Base-by-base conservation (phyloP, 1,139 yeast species). In the Sugiyamaella grinbergsii region DNA sequence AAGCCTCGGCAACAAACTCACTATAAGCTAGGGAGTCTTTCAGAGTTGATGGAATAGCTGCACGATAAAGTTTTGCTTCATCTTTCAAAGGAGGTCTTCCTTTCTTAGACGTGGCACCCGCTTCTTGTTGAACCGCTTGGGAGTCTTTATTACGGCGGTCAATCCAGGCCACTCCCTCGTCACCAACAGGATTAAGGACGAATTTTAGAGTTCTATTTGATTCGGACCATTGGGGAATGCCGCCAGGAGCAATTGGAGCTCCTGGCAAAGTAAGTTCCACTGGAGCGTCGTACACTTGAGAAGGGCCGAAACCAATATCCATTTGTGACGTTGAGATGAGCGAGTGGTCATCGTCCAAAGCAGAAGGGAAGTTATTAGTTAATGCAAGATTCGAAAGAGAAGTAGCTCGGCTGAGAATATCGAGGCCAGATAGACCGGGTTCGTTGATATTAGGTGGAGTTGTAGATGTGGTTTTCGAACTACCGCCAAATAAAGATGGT, bases 141-240 rank as follows among this genome's bases (percentile, higher is more conserved):
- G 13, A 19, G 4, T 41, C 45, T 32, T 58, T 54, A 13, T 58
- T 23, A 22, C 63, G 63, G 28, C 68, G 65, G 1, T 72, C 63
- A 19, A 76, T 65, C 62, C 72, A 73, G 16, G 75, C 72, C 55
- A 69, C 67, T 22, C 76, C 74, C 39, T 71, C 72, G 15, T 67
- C 62, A 3, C 71, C 62, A 15, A 72, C 64, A 2, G 79, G 75
- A 47, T 70, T 71, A 43, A 76, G 52, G 49, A 68, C 66, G 54
- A 75, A 77, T 43, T 71, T 72, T 34, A 79, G 56, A 6, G 70
- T 64, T 49, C 77, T 62, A 4, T 74, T 67, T 22, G 67, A 54
- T 43, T 67, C 54, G 37, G 58, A 53, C 71, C 72, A 69, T 31
- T 54, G 55, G 19, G 64, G 56, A 44, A 68, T 54, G 48, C 60